Base-by-base conservation (phyloP, 2,329 filamentous ascomycete species). In the Incumbomyces delicatus region DNA sequence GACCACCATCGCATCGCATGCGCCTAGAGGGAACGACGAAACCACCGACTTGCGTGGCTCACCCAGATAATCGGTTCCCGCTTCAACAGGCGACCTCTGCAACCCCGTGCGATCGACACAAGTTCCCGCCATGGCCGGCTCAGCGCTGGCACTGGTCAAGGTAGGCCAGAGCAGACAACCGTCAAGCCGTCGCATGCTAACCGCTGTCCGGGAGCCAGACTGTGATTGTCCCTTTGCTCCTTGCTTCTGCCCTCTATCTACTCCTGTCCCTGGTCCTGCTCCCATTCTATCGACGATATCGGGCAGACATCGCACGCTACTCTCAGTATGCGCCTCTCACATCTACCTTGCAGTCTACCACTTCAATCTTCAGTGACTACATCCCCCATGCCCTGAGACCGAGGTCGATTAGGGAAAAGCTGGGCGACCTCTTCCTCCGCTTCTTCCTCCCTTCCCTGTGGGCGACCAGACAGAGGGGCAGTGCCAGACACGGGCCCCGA, bases 221-320 rank as follows among this genome's bases (percentile, higher is more conserved):
- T 12, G 42, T 20, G 7, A 8, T 45, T n/a, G 20, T 86, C 53
- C 84, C 85, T 30, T 83, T 83, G 44, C 58, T 81, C 59, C 80
- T 87, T 59, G 84, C 84, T 38, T 72, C 87, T 40, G 64, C 76
- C 51, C 67, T 87, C 54, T 89, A 85, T 64, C 64, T 87, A 56
- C 48, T 80, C 48, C 66, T 81, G 47, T 81, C 78, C 47, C 85
- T 80, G 62, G 66, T 81, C 56, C 58, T 86, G 50, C 60, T 85
- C 20, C 85, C 85, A 1, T 60, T 83, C 50, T 85, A 83, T 76
- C 80, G 78, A 40, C 76, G 74, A 47, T 85, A 86, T 63, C 80
- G 77, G 53, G 37, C 36, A 14, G 37, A 46, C 29, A 46, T 46
- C 16, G 75, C 74, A 56, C 78, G 83, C 50, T 87, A 87, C 63